Evolutionary conservation across 805 yeast species (phyloP).

Genomic region (Lipomyces starkeyi): DNA sequence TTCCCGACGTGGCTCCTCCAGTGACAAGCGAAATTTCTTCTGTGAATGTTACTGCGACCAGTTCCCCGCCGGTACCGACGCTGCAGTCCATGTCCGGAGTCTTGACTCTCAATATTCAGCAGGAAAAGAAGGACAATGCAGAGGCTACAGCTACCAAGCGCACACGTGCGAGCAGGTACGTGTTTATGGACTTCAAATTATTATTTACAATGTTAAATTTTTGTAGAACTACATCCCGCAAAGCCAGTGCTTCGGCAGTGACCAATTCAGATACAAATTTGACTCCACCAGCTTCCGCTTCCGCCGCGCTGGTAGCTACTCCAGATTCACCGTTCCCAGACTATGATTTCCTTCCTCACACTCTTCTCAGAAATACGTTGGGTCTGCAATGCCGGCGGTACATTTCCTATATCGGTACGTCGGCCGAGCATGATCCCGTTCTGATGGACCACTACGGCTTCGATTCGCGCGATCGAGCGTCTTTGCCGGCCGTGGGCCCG

Average conservation of each 20-base stretch:
- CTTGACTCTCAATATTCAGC: slow-evolving; percentile 10
- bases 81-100: slow-evolving; percentile 35
- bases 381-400: slow-evolving; percentile 42
- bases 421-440: slow-evolving; percentile 41
- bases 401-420: slow-evolving; percentile 41
- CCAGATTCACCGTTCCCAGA: slow-evolving; percentile 42
- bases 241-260: slow-evolving; percentile 5
- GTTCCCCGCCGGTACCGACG: slow-evolving; percentile 26
- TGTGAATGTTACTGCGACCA: slow-evolving; percentile 14
- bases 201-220: not conserved
- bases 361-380: slow-evolving; percentile 40
- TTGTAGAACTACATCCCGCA: slow-evolving; percentile 24
- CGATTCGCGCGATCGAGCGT: slow-evolving; percentile 36
- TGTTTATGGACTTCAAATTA: not conserved
- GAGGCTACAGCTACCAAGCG: slow-evolving; percentile 23
- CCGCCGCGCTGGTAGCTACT: slow-evolving; percentile 19
- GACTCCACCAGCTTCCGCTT: not conserved
- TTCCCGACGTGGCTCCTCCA: not conserved
- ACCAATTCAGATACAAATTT: not conserved
- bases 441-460: slow-evolving; percentile 40
- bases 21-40: slow-evolving; percentile 13
- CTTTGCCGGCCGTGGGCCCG: slow-evolving; percentile 31
- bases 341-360: slow-evolving; percentile 41
- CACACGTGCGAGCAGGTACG: slow-evolving; percentile 25
- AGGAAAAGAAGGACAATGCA: slow-evolving; percentile 14